Evolutionary conservation across 805 yeast genomes (phyloP).

Genomic region (Sugiyamaella floridensis): DNA sequence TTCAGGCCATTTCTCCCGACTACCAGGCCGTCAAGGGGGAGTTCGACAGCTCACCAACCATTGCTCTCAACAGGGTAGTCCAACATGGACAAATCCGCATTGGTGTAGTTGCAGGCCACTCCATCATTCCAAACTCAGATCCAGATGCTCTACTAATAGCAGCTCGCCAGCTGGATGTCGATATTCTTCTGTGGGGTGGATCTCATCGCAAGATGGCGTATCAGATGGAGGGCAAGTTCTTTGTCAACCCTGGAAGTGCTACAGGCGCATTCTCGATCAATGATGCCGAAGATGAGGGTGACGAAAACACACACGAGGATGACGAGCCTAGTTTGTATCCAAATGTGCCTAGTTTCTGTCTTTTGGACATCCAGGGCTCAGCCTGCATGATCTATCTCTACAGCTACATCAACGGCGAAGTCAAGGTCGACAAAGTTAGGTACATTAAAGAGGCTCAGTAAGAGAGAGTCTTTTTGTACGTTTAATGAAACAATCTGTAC

Average conservation of each 20-base stretch:
- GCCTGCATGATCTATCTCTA: slow-evolving; percentile 79
- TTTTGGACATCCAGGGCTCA: slow-evolving; percentile 76
- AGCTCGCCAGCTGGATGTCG: slow-evolving; percentile 89
- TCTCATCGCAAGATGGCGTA: slow-evolving; percentile 91
- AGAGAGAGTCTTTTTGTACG: background rate
- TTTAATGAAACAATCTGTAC: no score
- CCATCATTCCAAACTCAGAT: slow-evolving; percentile 77
- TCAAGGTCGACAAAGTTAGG: slow-evolving; percentile 82
- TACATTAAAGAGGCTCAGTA: slow-evolving; percentile 43
- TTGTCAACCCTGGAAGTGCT: slow-evolving; percentile 94
- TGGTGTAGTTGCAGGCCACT: slow-evolving; percentile 81
- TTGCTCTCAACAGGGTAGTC: slow-evolving; percentile 61
- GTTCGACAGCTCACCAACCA: slow-evolving; percentile 47
- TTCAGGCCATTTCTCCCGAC: slow-evolving; percentile 63
- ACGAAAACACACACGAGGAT: background rate
- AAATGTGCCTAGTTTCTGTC: slow-evolving; percentile 68
- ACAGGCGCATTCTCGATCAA: slow-evolving; percentile 81
- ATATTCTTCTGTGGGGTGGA: slow-evolving; percentile 87
- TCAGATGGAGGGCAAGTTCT: slow-evolving; percentile 84
- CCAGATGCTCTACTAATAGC: slow-evolving; percentile 74
- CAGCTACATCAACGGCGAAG: slow-evolving; percentile 71
- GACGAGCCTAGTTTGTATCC: slow-evolving; percentile 5
- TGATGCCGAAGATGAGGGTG: slow-evolving; percentile 33
- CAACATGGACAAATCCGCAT: slow-evolving; percentile 65
- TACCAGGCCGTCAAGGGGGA: slow-evolving; percentile 79